Base-by-base conservation (phyloP, 129 eudicot genomes). In the Flaveria ramosissima region DNA sequence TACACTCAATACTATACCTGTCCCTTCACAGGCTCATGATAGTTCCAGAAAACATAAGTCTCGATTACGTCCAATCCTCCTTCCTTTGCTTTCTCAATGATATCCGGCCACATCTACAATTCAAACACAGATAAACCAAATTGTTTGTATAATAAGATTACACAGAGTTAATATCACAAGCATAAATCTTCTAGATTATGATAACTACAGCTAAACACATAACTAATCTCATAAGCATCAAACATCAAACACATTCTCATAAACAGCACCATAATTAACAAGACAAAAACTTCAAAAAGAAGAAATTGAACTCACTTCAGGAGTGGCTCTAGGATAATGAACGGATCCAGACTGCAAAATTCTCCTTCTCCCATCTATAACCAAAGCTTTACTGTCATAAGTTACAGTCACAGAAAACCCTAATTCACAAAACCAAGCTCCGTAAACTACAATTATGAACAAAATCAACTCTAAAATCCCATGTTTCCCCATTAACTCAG, bases 31-130 rank as follows among this genome's bases (percentile, higher is more conserved):
- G 97, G 93, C 80, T 91, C 97, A 70, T 91, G 97, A 77, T 84
- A 84, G 68, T 91, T 91, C 97, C 97, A 91, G 71, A 91, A 91
- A 80, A 91, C 93, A 23, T 91, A 91, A 30, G 88, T 84, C 80
- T 90, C 92, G 19, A 90, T 90, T 43, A 88, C 89, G n/a, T 90
- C 92, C 79, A 91, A 72, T 74, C 97, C 97, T 61, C 97, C 97
- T 76, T 90, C 96, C 81, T 88, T 88, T 8, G 97, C 88, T 74
- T 84, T 91, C 39, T 71, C 59, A 70, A 88, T 86, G 24, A 91
- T 83, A 51, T 80, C 87, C 1, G 93, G 97, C 97, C 93, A 91
- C 81, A 82, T 80, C 97, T 91, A 78, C 56, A 77, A 75, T 21
- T 47, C 79, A 73, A 56, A 48, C 71, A 69, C 51, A 62, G 68